Evolutionary conservation across 179 eudicot genomes (phyloP).

Genomic region (Gypsophila paniculata): DNA sequence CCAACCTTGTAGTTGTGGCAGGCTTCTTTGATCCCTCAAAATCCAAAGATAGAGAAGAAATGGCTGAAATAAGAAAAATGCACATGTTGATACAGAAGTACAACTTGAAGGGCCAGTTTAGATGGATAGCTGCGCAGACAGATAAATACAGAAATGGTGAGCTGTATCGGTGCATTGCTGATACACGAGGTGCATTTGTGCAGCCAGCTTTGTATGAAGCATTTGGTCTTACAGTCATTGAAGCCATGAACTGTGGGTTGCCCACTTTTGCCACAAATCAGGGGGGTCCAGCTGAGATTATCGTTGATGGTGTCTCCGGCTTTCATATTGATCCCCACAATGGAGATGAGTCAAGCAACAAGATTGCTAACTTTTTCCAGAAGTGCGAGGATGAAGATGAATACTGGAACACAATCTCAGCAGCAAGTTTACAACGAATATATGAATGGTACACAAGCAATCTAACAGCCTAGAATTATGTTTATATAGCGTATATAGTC

Average conservation of each 20-base stretch:
- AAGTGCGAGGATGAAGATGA: conserved; percentile 40
- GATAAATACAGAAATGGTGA: conserved; percentile 64
- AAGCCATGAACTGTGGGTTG: conserved; percentile 77
- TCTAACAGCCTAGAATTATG: neutral
- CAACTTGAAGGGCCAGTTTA: conserved; percentile 52
- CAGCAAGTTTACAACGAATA: conserved; percentile 53
- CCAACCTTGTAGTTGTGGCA: conserved; percentile 64
- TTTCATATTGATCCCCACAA: conserved; percentile 69
- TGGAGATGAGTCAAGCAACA: conserved; percentile 51
- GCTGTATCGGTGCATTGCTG: conserved; percentile 68
- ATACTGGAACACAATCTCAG: conserved; percentile 48
- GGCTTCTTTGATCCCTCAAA: conserved; percentile 60
- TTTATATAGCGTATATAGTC: neutral
- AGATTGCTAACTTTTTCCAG: conserved; percentile 48
- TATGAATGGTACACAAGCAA: conserved; percentile 48
- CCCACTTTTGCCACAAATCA: conserved; percentile 84
- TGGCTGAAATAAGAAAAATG: conserved; percentile 65
- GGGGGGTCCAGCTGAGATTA: conserved; percentile 81
- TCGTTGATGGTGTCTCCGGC: conserved; percentile 63
- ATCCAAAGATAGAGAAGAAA: conserved; percentile 74
- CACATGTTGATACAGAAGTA: conserved; percentile 50
- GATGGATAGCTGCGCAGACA: conserved; percentile 73
- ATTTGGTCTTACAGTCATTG: conserved; percentile 77
- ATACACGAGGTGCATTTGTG: conserved; percentile 60
- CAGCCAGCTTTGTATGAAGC: conserved; percentile 84